These are phyloP conservation scores for Dioscorea cayenensis DNA, from an alignment of 116 monocot genomes.

Conservation along the genomic window DNA sequence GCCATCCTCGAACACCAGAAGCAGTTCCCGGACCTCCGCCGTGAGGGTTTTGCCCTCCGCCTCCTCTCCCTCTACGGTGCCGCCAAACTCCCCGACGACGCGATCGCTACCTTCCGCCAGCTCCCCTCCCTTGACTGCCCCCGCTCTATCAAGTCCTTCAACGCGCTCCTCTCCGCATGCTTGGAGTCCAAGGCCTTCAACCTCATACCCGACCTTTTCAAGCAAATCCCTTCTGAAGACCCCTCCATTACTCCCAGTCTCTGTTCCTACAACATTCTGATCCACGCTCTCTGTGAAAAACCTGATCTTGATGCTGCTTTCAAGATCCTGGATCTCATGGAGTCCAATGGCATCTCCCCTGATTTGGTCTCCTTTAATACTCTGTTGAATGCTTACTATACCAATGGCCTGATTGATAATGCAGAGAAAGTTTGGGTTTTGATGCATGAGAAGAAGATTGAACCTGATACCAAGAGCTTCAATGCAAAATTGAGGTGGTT, in stretches of 20 bases:
- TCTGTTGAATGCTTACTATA: slow-evolving; percentile 45
- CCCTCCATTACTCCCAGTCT: slow-evolving; percentile 31
- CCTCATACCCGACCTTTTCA: slow-evolving; percentile 19
- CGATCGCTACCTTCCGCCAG: slow-evolving; percentile 29
- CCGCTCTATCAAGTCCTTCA: slow-evolving; percentile 49
- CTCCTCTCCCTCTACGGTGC: slow-evolving; percentile 64
- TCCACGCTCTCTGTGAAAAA: slow-evolving; percentile 35
- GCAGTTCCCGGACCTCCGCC: slow-evolving; percentile 15
- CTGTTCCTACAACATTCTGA: slow-evolving; percentile 54
- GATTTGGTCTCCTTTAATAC: slow-evolving; percentile 51
- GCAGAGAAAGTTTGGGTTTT: slow-evolving; percentile 49
- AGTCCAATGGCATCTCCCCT: slow-evolving; percentile 29
- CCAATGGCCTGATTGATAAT: slow-evolving; percentile 15
- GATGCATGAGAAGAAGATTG: slow-evolving; percentile 39
- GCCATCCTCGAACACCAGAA: slow-evolving; percentile 61
- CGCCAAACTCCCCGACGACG: slow-evolving; percentile 38
- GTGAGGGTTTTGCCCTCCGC: slow-evolving; percentile 55
- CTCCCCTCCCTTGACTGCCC: slow-evolving; percentile 33
- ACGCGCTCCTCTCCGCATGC: slow-evolving; percentile 58
- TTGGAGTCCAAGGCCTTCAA: slow-evolving; percentile 20
- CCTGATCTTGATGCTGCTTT: slow-evolving; percentile 50
- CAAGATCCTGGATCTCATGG: slow-evolving; percentile 31
- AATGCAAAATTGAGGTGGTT: slow-evolving; percentile 60
- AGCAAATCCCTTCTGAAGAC: slow-evolving; percentile 20
- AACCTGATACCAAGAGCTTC: slow-evolving; percentile 52